phyloP scores from a whole-genome alignment of 148 eudicot genomes.

The Rhododendron henanense region DNA sequence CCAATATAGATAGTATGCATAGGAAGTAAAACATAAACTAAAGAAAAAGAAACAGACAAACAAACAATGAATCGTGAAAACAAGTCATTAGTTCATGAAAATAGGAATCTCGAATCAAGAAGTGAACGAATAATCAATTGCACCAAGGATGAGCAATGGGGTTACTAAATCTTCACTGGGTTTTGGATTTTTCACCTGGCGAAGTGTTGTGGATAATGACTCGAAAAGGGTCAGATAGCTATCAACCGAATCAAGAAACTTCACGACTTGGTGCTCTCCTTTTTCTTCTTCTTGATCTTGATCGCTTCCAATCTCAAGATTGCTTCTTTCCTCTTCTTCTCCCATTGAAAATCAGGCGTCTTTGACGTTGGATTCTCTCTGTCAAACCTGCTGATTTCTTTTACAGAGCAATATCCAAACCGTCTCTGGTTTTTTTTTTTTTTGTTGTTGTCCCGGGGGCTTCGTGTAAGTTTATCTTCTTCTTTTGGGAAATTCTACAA shows the following conservation, averaged over 20 bases:
- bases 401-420: background rate
- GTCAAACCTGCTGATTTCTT: background rate
- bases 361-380: background rate
- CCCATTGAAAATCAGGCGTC: conserved; percentile 1
- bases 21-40: background rate
- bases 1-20: background rate
- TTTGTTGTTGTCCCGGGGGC: too few species aligned
- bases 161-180: background rate
- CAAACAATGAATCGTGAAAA: background rate
- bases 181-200: conserved; percentile 46
- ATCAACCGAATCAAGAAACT: conserved; percentile 77
- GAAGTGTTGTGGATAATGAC: conserved; percentile 63
- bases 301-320: background rate
- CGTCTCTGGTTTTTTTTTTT: background rate
- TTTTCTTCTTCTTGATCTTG: conserved; percentile 9
- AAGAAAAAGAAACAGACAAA: background rate
- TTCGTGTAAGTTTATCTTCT: too few species aligned
- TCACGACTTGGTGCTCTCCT: conserved; percentile 34
- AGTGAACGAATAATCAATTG: background rate
- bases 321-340: conserved; percentile 10
- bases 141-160: background rate
- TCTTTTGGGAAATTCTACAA: too few species aligned
- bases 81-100: background rate
- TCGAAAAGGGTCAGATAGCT: conserved; percentile 50
- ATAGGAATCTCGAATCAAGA: background rate